Evolutionary conservation across 164 flowering plant genomes (phyloP), one percentile per base, ranked within the genome.

Genomic region (Magnolia changhungtana): DNA sequence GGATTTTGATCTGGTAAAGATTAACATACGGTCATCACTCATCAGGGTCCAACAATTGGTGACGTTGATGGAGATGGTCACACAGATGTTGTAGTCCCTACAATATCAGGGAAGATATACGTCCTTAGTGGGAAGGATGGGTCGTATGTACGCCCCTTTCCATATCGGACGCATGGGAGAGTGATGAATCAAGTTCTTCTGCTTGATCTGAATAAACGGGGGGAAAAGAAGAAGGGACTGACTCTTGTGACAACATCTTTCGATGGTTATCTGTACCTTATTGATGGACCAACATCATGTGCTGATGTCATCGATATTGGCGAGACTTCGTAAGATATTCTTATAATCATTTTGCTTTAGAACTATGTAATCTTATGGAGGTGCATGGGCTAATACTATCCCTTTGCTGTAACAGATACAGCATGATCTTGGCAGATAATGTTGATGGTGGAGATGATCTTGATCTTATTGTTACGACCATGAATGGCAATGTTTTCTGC

Each of bases 401-500:
- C 45, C 37, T 59, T 27, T 11, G 51, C 67, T 27, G n/a, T 81
- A 45, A 77, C 97, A 96, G 99, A 80, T 96, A 96, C 87, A 94
- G 95, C 86, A 96, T 92, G 98, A 98, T 92, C 75, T 81, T 96
- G 79, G 99, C 98, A 14, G 99, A 96, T 79, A 96, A 94, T 83
- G 92, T 96, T 76, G 99, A 96, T 83, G 99, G 98, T 70, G 99
- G 99, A 55, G 98, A 96, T 86, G 99, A 96, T 80, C 95, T 96
- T 55, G 99, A 96, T 89, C 96, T 96, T 63, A 83, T 96, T 59
- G 98, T 96, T 52, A 84, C 98, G 68, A 96, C 99, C 71, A 96
- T 96, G 99, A 96, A 96, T 74, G 99, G 99, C 71, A 96, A 96
- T 80, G 99, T 96, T 75, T 93, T 96, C 80, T 96, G 99, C 90